Evolutionary conservation across 306 rosid species (phyloP).

Genomic region (Cucurbita ficifolia): DNA sequence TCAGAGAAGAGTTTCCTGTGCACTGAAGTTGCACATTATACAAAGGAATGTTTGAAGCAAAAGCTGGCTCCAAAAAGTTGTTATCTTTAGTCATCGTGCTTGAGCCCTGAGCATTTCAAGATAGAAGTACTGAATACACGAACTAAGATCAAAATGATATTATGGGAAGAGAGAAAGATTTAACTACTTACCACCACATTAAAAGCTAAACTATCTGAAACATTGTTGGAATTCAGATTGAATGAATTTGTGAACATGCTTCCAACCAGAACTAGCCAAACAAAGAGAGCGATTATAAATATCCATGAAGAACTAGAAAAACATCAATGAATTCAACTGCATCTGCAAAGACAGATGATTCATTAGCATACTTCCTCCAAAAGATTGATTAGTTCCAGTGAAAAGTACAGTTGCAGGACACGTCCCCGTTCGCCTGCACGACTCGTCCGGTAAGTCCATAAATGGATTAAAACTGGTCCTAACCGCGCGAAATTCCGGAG

Average conservation of each 20-base stretch:
- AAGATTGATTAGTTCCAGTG: constrained; percentile 57
- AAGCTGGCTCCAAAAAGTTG: constrained; percentile 70
- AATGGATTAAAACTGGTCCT: constrained; percentile 22
- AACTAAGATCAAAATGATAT: no score
- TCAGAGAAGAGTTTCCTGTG: constrained; percentile 24
- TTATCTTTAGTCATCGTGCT: constrained; percentile 20
- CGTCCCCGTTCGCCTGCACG: constrained; percentile 44
- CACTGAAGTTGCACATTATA: constrained; percentile 52
- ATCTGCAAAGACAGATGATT: no score
- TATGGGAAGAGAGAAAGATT: background rate
- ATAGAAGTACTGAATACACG: no score
- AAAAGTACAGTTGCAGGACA: constrained; percentile 62
- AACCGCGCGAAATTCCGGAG: constrained; percentile 49
- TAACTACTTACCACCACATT: no score
- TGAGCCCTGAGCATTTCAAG: constrained; percentile 41
- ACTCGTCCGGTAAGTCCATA: constrained; percentile 42
- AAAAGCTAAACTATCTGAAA: no score
- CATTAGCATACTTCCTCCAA: constrained; percentile 38
- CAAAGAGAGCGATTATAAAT: background rate
- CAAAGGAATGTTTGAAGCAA: constrained; percentile 41
- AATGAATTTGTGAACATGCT: constrained; percentile 35
- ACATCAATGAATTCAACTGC: no score
- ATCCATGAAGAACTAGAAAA: no score
- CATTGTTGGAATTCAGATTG: constrained; percentile 5
- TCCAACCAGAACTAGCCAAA: constrained; percentile 36